Evolutionary conservation across 768 basidiomycete genomes (phyloP), one percentile per base, ranked within the genome.

Genomic region (Russula sp.): DNA sequence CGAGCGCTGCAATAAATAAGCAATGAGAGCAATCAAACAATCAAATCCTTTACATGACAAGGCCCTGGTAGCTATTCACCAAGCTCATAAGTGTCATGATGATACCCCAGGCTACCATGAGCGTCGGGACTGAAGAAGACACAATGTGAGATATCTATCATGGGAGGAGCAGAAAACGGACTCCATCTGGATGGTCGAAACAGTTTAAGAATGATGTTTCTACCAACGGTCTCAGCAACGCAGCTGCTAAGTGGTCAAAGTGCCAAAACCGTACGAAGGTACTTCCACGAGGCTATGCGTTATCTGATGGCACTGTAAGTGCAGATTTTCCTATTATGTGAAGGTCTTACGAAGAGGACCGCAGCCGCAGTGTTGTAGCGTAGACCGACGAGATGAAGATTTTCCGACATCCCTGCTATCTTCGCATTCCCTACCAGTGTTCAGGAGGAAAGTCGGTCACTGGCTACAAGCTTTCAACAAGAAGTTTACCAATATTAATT

Each of bases 391-490:
- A 76, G 71, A 22, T 74, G 32, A 48, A 76, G 65, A 60, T 79
- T 76, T 1, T 56, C 64, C 16, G 73, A 68, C 78, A 80, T 74
- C 18, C 78, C 78, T 8, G 79, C 79, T 29, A 82, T 73, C 69
- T 70, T 71, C 39, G 66, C 66, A 66, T 66, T 66, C 22, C 58
- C 66, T 67, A 29, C 25, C 25, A 29, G 25, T 29, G 49, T 36
- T 35, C 10, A 9, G 35, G 25, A 29, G 25, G 25, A 29, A 38
- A 43, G 38, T n/a, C 2, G 18, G 41, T 18, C 22, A 41, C 22
- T 13, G 41, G 36, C 16, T 32, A 29, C 4, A 11, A 25, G 18
- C 5, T 22, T 22, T 22, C 7, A 35, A 38, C 3, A 3, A 16
- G 29, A 50, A 25, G 38, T 52, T 2, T 59, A 60, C 66, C 65